A percentile compares a stretch with the other conserved stretches of the same genome.
These are phyloP conservation scores for Fusarium sp. DNA, from an alignment of 2,329 filamentous ascomycete genomes.

Conservation along the genomic window DNA sequence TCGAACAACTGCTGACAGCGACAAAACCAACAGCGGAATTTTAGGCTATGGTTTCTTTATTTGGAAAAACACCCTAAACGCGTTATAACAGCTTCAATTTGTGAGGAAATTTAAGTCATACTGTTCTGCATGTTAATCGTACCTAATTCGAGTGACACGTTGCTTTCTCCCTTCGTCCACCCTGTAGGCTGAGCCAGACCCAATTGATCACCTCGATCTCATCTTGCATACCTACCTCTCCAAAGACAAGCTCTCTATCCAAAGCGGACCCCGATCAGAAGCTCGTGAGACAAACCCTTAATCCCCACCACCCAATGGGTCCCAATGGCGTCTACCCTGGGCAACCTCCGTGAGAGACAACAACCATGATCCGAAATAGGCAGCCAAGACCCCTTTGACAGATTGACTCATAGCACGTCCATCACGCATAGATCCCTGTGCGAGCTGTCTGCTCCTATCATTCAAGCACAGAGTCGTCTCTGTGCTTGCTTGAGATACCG, in stretches of 20 bases:
- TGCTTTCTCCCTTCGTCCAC: background rate
- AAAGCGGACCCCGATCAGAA: background rate
- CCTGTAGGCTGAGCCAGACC: background rate
- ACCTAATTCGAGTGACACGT: background rate
- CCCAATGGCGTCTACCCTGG: too few relatives aligned
- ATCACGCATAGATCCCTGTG: background rate
- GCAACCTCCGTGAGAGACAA: background rate
- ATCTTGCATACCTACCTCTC: background rate
- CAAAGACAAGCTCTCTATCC: background rate
- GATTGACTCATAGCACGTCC: too few relatives aligned
- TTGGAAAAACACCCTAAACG: background rate
- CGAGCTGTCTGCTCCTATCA: background rate
- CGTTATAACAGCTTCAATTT: too few relatives aligned
- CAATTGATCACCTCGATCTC: background rate
- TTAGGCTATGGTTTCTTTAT: background rate
- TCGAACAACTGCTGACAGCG: background rate
- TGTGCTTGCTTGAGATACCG: background rate
- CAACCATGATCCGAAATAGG: background rate
- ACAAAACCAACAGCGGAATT: background rate
- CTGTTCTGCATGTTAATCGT: background rate
- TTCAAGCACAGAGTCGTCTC: background rate
- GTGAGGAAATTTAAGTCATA: background rate
- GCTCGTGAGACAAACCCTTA: background rate
- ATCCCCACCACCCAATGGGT: background rate
- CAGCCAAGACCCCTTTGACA: background rate